These are phyloP conservation scores for Carex cristatella DNA, from an alignment of 176 grass and related monocot species.

Conservation along the genomic window DNA sequence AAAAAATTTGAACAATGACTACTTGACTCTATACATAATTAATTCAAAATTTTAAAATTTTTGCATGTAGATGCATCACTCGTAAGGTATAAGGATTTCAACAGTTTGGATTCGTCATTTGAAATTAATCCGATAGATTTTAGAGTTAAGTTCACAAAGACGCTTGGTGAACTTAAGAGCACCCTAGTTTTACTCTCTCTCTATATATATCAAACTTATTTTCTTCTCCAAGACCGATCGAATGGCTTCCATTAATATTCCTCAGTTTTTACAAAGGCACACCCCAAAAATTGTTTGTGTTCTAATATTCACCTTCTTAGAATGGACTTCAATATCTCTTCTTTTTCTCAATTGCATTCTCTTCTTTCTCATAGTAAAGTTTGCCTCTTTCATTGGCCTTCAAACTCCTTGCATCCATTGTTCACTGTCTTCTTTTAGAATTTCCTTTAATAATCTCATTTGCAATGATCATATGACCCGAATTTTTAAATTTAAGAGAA, in stretches of 20 bases:
- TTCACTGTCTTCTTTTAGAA: background rate
- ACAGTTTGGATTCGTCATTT: too few relatives aligned
- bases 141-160: too few relatives aligned
- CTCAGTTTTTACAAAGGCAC: conserved; percentile 15
- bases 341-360: conserved; percentile 34
- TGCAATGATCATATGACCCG: background rate
- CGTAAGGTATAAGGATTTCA: too few relatives aligned
- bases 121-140: too few relatives aligned
- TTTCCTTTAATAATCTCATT: background rate
- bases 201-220: background rate
- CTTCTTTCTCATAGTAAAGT: conserved; percentile 29
- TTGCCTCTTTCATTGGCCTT: conserved; percentile 27
- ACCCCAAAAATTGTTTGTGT: conserved; percentile 15
- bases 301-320: conserved; percentile 20
- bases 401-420: background rate
- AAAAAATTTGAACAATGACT: too few relatives aligned
- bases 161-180: too few relatives aligned
- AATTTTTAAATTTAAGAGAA: background rate
- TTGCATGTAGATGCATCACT: too few relatives aligned
- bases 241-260: conserved; percentile 32
- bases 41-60: too few relatives aligned
- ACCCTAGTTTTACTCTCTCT: too few relatives aligned
- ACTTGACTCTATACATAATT: too few relatives aligned
- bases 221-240: background rate
- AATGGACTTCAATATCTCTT: conserved; percentile 29